Evolutionary conservation across 169 alveolate genomes (phyloP), one percentile per base, ranked within the genome.

Genomic region (Cryptosporidium parvum): DNA sequence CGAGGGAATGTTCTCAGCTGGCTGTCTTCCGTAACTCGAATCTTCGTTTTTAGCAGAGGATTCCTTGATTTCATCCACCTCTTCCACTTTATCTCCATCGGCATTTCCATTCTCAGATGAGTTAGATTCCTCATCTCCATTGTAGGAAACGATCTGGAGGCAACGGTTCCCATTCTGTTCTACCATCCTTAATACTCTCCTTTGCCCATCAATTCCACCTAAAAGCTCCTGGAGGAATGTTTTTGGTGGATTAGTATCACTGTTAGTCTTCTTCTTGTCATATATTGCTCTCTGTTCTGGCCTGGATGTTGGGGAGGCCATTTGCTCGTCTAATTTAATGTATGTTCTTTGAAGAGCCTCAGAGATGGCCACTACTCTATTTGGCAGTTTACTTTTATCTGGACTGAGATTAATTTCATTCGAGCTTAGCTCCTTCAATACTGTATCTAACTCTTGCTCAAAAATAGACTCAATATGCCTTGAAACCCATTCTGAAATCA

Each of bases 401-500:
- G 56, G 42, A 14, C 14, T 33, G 45, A 80, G 33, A 37, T 58
- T 44, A 26, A 80, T 44, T 37, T 42, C 33, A n/a, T 51, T 51
- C 10, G 61, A 23, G 37, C 16, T 59, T n/a, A 80, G 18, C 10
- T 70, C 80, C 2, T 31, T 26, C 12, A 21, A 31, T 58, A 65
- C 75, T 16, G 52, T 1, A 45, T 69, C 85, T 2, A 86, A 69
- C 65, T 86, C 86, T 7, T 59, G 70, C 65, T 87, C 85, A 58
- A 94, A 93, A 9, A 94, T 84, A 52, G 92, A 68, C 48, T 94
- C 92, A 68, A 97, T 96, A 86, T 96, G 94, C 84, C 93, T 95
- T 42, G 97, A 92, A 5, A 95, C 98, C 95, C 97, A 97, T 62
- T 93, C 71, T 45, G 99, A 95, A 18, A 98, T 99, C 86, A 97